Conservation (phyloP, 2,329 filamentous ascomycete species). For the Aspergillus sp. region DNA sequence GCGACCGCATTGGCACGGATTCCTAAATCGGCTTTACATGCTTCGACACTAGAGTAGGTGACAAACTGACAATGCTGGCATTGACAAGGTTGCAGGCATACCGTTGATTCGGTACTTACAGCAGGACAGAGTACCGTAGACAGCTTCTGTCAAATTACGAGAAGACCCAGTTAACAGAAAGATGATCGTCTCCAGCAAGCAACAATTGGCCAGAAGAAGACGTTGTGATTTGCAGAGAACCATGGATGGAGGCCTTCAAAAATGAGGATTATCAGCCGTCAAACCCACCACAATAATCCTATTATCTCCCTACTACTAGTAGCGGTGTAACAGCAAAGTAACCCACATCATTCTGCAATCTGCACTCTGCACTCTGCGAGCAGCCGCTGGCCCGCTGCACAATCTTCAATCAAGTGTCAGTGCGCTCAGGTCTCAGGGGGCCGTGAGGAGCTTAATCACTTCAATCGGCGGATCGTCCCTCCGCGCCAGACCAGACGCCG, state of each 20-base stretch:
- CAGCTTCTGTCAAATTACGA: background rate
- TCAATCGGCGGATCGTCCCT: background rate
- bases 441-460: background rate
- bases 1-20: background rate
- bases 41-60: background rate
- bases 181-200: background rate
- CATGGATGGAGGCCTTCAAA: conserved; percentile 4
- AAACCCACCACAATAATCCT: background rate
- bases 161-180: background rate
- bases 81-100: background rate
- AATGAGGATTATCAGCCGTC: conserved; percentile 6
- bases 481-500: too few species aligned
- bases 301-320: background rate
- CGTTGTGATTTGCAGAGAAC: conserved; percentile 1
- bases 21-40: background rate
- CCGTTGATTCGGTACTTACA: background rate
- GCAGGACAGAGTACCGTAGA: background rate
- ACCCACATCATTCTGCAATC: too few species aligned
- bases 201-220: background rate
- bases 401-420: background rate
- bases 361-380: too few species aligned
- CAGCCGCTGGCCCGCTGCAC: background rate
- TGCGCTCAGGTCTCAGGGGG: background rate
- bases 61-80: background rate
- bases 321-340: background rate